phyloP scores from a whole-genome alignment of 805 yeast species.

The Dipodascus albidus region DNA sequence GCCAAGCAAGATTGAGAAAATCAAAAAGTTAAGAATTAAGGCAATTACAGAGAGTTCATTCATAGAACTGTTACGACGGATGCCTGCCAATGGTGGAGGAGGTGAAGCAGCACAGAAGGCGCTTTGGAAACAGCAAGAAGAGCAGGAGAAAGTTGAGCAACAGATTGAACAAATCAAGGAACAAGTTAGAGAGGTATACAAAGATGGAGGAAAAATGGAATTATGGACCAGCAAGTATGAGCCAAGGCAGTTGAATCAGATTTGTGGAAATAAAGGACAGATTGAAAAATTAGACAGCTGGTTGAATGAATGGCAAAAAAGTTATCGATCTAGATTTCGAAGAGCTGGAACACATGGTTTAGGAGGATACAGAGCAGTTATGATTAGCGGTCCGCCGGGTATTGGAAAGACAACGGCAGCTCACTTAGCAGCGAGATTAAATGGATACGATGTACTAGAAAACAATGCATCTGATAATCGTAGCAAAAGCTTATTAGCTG shows the following conservation, averaged over 20 bases:
- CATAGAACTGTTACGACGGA: slow-evolving; percentile 51
- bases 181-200: slow-evolving; percentile 25
- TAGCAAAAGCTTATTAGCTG: slow-evolving; percentile 64
- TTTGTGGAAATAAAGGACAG: slow-evolving; percentile 82
- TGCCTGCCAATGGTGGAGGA: slow-evolving; percentile 90
- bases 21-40: slow-evolving; percentile 59
- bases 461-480: slow-evolving; percentile 85
- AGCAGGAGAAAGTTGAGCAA: slow-evolving; percentile 44
- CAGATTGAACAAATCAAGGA: slow-evolving; percentile 38
- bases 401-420: slow-evolving; percentile 89
- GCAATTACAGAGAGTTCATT: slow-evolving; percentile 85
- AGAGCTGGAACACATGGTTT: slow-evolving; percentile 51
- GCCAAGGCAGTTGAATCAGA: slow-evolving; percentile 59
- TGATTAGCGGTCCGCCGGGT: slow-evolving; percentile 90
- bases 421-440: slow-evolving; percentile 68
- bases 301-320: slow-evolving; percentile 65
- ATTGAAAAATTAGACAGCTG: slow-evolving; percentile 57
- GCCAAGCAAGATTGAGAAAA: slow-evolving; percentile 77
- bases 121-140: slow-evolving; percentile 53
- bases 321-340: slow-evolving; percentile 40
- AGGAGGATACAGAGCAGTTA: slow-evolving; percentile 66
- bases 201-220: slow-evolving; percentile 23
- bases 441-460: slow-evolving; percentile 73
- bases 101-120: slow-evolving; percentile 76
- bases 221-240: slow-evolving; percentile 94